Conservation (phyloP, 2,329 filamentous ascomycete genomes). For the Penicillium sp. region DNA sequence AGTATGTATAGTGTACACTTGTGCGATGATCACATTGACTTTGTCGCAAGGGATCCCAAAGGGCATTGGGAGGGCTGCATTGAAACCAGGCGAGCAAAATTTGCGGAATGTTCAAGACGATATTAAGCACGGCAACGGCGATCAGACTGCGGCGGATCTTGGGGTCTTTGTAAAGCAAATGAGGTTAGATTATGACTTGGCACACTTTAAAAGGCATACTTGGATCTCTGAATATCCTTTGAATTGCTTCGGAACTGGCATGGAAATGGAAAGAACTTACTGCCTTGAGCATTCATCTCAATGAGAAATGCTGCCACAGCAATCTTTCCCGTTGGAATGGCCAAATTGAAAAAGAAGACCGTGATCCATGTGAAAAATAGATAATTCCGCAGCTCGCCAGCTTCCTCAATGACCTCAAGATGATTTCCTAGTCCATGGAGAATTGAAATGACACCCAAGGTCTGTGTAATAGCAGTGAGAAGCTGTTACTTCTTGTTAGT, state of each 20-base stretch:
- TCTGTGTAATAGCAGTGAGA: slow-evolving; percentile 27
- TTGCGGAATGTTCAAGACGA: slow-evolving; percentile 31
- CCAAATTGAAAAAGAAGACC: slow-evolving; percentile 33
- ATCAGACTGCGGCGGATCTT: slow-evolving; percentile 32
- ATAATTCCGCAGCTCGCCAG: slow-evolving; percentile 27
- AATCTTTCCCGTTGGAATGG: slow-evolving; percentile 31
- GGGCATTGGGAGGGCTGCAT: slow-evolving; percentile 25
- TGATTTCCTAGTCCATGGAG: slow-evolving; percentile 31
- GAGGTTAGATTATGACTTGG: not conserved
- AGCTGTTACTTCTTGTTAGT: slow-evolving; percentile 17
- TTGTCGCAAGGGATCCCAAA: slow-evolving; percentile 30
- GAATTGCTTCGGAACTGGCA: not conserved
- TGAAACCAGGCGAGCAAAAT: slow-evolving; percentile 30
- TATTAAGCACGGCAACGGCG: slow-evolving; percentile 28
- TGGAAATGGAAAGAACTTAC: slow-evolving; percentile 11
- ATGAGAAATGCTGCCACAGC: slow-evolving; percentile 30
- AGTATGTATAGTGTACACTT: slow-evolving; percentile 32
- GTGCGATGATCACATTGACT: slow-evolving; percentile 25
- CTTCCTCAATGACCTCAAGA: slow-evolving; percentile 19
- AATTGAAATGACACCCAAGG: slow-evolving; percentile 26
- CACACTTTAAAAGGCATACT: not conserved
- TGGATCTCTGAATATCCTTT: not conserved
- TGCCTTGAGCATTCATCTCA: slow-evolving; percentile 32
- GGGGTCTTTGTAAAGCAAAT: slow-evolving; percentile 19
- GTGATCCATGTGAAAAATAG: slow-evolving; percentile 33